These are phyloP conservation scores for Pyrenophora graminea DNA, from an alignment of 2,329 filamentous ascomycete genomes.

Conservation along the genomic window DNA sequence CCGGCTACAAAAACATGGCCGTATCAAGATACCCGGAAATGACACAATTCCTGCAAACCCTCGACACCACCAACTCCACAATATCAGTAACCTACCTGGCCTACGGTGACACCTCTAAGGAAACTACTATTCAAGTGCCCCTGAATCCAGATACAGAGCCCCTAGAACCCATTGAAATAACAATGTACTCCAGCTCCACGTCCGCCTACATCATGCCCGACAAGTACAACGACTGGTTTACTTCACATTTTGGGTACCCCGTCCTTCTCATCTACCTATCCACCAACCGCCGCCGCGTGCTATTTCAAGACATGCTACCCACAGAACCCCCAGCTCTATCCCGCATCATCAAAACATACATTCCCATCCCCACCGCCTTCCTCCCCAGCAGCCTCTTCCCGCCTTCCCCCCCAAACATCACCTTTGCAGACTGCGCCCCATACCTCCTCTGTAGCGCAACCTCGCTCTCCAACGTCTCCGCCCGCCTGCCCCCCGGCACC, in stretches of 20 bases:
- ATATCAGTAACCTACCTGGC: constrained; percentile 49
- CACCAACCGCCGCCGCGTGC: constrained; percentile 46
- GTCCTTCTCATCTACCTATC: constrained; percentile 52
- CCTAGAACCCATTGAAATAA: constrained; percentile 46
- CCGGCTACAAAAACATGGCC: constrained; percentile 50
- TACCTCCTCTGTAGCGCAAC: constrained; percentile 72
- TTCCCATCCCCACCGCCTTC: neutral
- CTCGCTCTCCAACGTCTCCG: constrained; percentile 69
- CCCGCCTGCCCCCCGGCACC: constrained; percentile 41
- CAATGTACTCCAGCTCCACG: constrained; percentile 51
- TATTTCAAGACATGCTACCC: constrained; percentile 41
- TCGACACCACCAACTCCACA: constrained; percentile 30
- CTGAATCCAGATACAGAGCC: constrained; percentile 44
- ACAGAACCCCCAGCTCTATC: constrained; percentile 18
- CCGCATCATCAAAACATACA: constrained; percentile 14
- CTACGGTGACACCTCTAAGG: constrained; percentile 30
- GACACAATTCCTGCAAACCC: constrained; percentile 48
- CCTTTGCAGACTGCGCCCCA: constrained; percentile 75
- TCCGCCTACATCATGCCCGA: constrained; percentile 50
- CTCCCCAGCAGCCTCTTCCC: constrained; percentile 38
- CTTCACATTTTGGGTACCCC: constrained; percentile 49
- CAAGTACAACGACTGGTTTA: constrained; percentile 51
- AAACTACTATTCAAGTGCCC: constrained; percentile 45
- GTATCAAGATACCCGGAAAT: constrained; percentile 48
- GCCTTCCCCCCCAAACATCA: constrained; percentile 50